phyloP scores from a whole-genome alignment of 257 asterid species.

The Fraxinus quadrangulata region DNA sequence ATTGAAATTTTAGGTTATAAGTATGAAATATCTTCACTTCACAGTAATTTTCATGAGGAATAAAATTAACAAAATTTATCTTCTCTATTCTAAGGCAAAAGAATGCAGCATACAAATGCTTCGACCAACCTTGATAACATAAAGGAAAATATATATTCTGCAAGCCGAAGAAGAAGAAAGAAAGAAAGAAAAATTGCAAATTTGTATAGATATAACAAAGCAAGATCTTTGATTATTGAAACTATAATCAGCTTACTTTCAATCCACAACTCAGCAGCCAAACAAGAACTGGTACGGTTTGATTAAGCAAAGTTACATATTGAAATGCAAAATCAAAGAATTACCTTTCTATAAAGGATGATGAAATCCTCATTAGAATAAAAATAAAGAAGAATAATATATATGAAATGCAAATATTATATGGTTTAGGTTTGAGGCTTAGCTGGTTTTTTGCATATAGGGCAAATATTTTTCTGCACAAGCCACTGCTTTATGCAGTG shows the following conservation, averaged over 20 bases:
- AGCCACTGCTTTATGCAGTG: slow-evolving; percentile 89
- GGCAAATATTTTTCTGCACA: slow-evolving; percentile 66
- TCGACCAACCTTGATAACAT: too few species aligned
- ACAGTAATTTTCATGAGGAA: too few species aligned
- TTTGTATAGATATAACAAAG: not conserved
- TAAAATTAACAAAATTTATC: too few species aligned
- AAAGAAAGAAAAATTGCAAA: not conserved
- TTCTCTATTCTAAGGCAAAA: too few species aligned
- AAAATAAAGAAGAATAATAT: slow-evolving; percentile 19
- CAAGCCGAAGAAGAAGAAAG: not conserved
- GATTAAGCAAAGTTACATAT: not conserved
- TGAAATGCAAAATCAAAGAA: slow-evolving; percentile 37
- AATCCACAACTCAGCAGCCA: not conserved
- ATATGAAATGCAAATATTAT: slow-evolving; percentile 10
- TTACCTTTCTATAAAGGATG: slow-evolving; percentile 30
- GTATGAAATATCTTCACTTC: too few species aligned
- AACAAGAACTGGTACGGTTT: not conserved
- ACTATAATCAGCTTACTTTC: not conserved
- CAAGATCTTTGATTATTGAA: not conserved
- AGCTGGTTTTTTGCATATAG: slow-evolving; percentile 72
- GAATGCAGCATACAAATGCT: too few species aligned
- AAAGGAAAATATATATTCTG: too few species aligned
- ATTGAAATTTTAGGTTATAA: too few species aligned
- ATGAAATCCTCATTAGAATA: slow-evolving; percentile 34
- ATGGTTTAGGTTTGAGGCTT: slow-evolving; percentile 35